A percentile compares a stretch with the other conserved stretches of the same genome.
Conservation (phyloP, 768 basidiomycete species). For the Auricularia auricula-judae region DNA sequence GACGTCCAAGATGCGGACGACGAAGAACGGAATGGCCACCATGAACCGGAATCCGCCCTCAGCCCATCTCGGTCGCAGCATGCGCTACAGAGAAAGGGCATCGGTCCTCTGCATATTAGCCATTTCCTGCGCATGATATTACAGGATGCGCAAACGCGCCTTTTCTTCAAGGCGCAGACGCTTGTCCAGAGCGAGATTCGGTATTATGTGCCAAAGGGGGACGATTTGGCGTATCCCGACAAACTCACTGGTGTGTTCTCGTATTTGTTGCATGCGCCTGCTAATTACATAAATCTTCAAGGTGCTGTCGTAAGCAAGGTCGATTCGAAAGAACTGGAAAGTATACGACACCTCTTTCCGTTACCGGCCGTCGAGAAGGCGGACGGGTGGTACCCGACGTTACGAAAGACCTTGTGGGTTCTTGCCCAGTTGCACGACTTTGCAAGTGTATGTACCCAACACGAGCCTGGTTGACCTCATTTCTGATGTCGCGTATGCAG, state of each 20-base stretch:
- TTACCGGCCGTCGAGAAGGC: constrained; percentile 61
- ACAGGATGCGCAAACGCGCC: constrained; percentile 89
- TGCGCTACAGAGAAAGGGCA: constrained; percentile 23
- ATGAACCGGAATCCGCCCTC: constrained; percentile 6
- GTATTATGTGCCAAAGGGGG: constrained; percentile 64
- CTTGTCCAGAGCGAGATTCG: constrained; percentile 83
- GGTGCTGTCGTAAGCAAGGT: constrained; percentile 30
- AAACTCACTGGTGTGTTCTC: constrained; percentile 54
- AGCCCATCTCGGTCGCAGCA: constrained; percentile 19
- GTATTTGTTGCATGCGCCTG: neutral
- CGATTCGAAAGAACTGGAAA: constrained; percentile 45
- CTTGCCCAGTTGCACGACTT: constrained; percentile 82
- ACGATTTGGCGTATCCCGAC: constrained; percentile 81
- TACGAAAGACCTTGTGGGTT: constrained; percentile 85
- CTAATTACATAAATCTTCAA: neutral
- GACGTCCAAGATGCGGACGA: constrained; percentile 41
- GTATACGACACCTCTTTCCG: constrained; percentile 55
- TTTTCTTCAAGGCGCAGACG: constrained; percentile 94
- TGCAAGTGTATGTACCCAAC: constrained; percentile 53
- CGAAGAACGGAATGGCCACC: constrained; percentile 19
- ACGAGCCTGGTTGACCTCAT: neutral
- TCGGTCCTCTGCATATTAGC: constrained; percentile 63
- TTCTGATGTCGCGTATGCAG: constrained; percentile 28
- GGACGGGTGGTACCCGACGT: constrained; percentile 86
- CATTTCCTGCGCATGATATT: constrained; percentile 79